Percentiles rank a stretch among this genome's conserved stretches.
These are phyloP conservation scores for Yarrowia porcina DNA, from an alignment of 805 yeast species.

Conservation along the genomic window DNA sequence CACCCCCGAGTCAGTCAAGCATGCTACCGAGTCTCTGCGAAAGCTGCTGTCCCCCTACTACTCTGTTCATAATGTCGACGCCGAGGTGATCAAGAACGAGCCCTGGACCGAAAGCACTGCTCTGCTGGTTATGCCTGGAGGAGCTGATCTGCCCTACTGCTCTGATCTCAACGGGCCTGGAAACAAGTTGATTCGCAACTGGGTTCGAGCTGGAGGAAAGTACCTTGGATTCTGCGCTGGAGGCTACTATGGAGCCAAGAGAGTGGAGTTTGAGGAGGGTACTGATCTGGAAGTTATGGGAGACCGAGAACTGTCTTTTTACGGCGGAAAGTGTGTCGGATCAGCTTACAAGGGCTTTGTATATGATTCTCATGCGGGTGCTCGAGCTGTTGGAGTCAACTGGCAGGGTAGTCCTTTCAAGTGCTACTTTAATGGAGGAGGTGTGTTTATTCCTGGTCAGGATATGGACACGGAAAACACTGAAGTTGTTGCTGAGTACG, in stretches of 20 bases:
- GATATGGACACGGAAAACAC: conserved; percentile 48
- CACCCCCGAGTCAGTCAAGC: conserved; percentile 80
- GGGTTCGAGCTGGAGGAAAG: conserved; percentile 73
- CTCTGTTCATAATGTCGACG: conserved; percentile 73
- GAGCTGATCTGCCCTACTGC: conserved; percentile 90
- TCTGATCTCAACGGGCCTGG: conserved; percentile 67
- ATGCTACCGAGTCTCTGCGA: conserved; percentile 73
- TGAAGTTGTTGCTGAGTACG: conserved; percentile 69
- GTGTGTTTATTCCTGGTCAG: conserved; percentile 74
- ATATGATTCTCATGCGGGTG: conserved; percentile 74
- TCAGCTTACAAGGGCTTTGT: conserved; percentile 75
- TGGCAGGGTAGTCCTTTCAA: conserved; percentile 27
- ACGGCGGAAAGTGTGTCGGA: conserved; percentile 81
- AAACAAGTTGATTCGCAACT: conserved; percentile 56
- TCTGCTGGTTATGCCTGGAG: conserved; percentile 87
- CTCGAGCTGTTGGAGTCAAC: conserved; percentile 46
- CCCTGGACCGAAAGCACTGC: conserved; percentile 88
- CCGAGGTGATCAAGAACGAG: conserved; percentile 61
- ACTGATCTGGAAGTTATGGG: conserved; percentile 78
- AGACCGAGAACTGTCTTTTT: conserved; percentile 73
- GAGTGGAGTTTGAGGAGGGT: conserved; percentile 83
- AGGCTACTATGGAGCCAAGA: conserved; percentile 73
- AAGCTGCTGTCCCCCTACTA: conserved; percentile 78
- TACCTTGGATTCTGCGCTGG: conserved; percentile 94
- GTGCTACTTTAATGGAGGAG: conserved; percentile 84